These are phyloP conservation scores for Solanum hybrid DNA, from an alignment of 305 asterid genomes.

Conservation along the genomic window DNA sequence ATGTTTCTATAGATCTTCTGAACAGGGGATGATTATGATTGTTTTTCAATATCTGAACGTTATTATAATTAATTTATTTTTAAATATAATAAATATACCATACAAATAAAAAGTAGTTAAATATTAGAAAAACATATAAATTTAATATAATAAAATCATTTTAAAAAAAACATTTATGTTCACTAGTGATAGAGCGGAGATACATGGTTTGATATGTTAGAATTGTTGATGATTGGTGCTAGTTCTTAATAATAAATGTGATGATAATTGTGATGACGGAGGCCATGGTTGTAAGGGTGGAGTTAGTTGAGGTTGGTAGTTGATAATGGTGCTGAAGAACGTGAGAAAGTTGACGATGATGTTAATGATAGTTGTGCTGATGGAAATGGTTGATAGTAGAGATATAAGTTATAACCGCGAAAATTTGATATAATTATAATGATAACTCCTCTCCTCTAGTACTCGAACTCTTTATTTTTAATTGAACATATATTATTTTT, in stretches of 20 bases:
- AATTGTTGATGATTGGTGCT: not conserved
- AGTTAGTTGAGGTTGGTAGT: not conserved
- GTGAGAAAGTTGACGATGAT: not conserved
- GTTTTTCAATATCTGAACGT: not conserved
- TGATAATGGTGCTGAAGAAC: not conserved
- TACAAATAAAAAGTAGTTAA: not conserved
- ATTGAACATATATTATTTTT: not conserved
- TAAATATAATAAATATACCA: not conserved
- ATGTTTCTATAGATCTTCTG: not conserved
- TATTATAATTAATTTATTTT: not conserved
- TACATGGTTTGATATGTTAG: not conserved
- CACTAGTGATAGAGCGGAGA: not conserved
- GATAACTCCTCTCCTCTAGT: not conserved
- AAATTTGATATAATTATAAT: too few species aligned
- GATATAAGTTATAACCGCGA: not conserved
- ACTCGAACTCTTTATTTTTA: not conserved
- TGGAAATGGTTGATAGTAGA: accelerated
- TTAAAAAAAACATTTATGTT: not conserved
- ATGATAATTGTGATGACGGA: not conserved
- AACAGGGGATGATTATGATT: not conserved
- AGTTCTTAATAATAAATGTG: not conserved
- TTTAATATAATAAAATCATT: not conserved
- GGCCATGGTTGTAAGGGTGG: not conserved
- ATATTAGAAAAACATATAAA: not conserved
- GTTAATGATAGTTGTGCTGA: not conserved